Percentiles rank a stretch among this genome's conserved stretches.
phyloP scores from a whole-genome alignment of 2,329 filamentous ascomycete genomes.

The Ceratocystiopsis sp. region DNA sequence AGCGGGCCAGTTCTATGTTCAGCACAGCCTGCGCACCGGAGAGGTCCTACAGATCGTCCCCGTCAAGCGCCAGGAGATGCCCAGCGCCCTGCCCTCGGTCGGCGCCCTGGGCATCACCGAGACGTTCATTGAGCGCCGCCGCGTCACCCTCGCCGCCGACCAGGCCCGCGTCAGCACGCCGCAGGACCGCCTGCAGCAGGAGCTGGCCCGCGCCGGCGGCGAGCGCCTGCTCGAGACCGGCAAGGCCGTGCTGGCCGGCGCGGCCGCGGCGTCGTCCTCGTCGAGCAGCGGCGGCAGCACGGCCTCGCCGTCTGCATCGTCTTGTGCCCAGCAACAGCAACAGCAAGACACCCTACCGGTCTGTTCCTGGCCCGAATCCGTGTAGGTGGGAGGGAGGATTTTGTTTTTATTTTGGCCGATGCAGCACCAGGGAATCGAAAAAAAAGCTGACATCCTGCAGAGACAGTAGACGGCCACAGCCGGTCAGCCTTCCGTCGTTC shows the following conservation, averaged over 20 bases:
- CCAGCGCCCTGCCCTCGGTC: slow-evolving; percentile 8
- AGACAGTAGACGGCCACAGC: background rate
- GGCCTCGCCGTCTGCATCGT: no score
- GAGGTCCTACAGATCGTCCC: slow-evolving; percentile 9
- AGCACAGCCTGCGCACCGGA: slow-evolving; percentile 8
- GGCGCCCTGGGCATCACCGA: slow-evolving; percentile 8
- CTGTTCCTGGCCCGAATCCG: slow-evolving; percentile 8
- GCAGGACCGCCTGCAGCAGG: slow-evolving; percentile 8
- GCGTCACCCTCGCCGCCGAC: slow-evolving; percentile 6
- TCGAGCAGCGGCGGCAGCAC: background rate
- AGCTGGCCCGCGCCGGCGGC: slow-evolving; percentile 7
- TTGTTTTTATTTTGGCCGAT: no score
- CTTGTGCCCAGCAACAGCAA: background rate
- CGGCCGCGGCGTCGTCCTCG: background rate
- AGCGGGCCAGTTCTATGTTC: slow-evolving; percentile 9
- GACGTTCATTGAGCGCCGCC: slow-evolving; percentile 9
- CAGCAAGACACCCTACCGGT: slow-evolving; percentile 6
- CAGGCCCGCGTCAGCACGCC: slow-evolving; percentile 3
- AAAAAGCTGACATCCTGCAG: background rate
- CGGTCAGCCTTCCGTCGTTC: slow-evolving; percentile 7
- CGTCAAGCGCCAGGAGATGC: slow-evolving; percentile 6
- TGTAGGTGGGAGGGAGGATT: slow-evolving; percentile 7
- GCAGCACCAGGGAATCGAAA: background rate
- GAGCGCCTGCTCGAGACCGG: slow-evolving; percentile 8
- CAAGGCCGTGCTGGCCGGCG: slow-evolving; percentile 5